A percentile compares a stretch with the other conserved stretches of the same genome.
These are phyloP conservation scores for Apocynum venetum DNA, from an alignment of 257 asterid genomes.

Conservation along the genomic window DNA sequence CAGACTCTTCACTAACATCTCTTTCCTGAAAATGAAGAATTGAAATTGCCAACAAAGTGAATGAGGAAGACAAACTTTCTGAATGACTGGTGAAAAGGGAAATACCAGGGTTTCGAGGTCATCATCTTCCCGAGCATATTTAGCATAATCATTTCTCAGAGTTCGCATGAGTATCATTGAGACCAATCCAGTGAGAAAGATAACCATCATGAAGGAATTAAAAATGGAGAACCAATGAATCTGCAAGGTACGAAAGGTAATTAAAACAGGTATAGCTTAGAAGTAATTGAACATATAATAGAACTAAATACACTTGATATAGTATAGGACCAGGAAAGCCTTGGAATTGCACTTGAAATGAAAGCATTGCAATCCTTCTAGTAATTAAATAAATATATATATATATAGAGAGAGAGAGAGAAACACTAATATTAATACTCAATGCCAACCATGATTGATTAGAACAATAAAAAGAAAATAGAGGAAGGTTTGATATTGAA, in stretches of 20 bases:
- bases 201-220: conserved; percentile 99
- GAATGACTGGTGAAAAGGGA: not conserved
- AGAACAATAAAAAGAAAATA: not conserved
- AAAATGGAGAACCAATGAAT: conserved; percentile 97
- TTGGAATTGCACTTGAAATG: not conserved
- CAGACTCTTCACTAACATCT: conserved; percentile 65
- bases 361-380: not conserved
- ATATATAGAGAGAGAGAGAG: too few species aligned
- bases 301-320: not conserved
- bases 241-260: conserved; percentile 38
- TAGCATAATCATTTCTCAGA: conserved; percentile 93
- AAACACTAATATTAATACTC: not conserved
- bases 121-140: conserved; percentile 98
- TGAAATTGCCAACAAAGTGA: not conserved
- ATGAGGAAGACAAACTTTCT: not conserved
- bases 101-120: conserved; percentile 93
- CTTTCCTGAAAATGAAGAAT: conserved; percentile 37
- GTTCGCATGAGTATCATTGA: conserved; percentile 98
- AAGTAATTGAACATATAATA: not conserved
- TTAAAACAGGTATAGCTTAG: not conserved
- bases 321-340: not conserved
- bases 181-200: conserved; percentile 93
- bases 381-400: not conserved
- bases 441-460: not conserved
- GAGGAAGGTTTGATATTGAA: not conserved